These are phyloP conservation scores for Claviceps pusilla DNA, from an alignment of 2,329 filamentous ascomycete genomes.

Conservation along the genomic window DNA sequence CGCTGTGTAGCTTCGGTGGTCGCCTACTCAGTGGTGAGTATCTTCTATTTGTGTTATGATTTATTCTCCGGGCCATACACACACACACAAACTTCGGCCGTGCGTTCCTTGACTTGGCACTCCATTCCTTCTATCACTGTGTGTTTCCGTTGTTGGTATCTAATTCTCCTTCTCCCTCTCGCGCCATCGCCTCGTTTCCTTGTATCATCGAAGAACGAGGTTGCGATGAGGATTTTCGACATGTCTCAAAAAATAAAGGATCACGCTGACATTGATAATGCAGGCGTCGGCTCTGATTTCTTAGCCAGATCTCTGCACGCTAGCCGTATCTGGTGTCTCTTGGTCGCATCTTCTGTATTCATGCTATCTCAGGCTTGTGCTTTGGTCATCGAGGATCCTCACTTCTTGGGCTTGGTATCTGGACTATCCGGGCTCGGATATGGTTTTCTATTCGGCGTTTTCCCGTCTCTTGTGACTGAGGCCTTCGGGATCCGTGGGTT, in stretches of 20 bases:
- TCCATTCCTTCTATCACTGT: background rate
- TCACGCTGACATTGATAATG: background rate
- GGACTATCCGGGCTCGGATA: constrained; percentile 77
- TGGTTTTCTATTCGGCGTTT: constrained; percentile 86
- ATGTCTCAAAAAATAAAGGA: background rate
- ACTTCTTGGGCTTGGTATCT: constrained; percentile 63
- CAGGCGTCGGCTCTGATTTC: constrained; percentile 78
- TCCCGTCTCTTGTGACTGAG: constrained; percentile 77
- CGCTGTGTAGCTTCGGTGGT: constrained; percentile 70
- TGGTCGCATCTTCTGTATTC: constrained; percentile 64
- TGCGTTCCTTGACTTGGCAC: background rate
- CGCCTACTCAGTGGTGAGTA: constrained; percentile 58
- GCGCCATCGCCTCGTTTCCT: background rate
- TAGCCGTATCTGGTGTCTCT: constrained; percentile 82
- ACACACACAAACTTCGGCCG: no score
- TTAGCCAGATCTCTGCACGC: constrained; percentile 67
- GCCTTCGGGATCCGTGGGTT: constrained; percentile 81
- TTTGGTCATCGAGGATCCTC: constrained; percentile 59
- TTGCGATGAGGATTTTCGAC: no score
- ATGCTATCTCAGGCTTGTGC: constrained; percentile 64
- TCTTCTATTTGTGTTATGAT: background rate
- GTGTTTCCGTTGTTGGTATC: background rate
- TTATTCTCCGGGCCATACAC: no score
- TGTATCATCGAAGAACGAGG: background rate
- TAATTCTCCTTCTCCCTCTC: no score